Evolutionary conservation across 2,329 filamentous ascomycete genomes (phyloP), one percentile per base, ranked within the genome.

Genomic region (Paracamarosporium sp.): DNA sequence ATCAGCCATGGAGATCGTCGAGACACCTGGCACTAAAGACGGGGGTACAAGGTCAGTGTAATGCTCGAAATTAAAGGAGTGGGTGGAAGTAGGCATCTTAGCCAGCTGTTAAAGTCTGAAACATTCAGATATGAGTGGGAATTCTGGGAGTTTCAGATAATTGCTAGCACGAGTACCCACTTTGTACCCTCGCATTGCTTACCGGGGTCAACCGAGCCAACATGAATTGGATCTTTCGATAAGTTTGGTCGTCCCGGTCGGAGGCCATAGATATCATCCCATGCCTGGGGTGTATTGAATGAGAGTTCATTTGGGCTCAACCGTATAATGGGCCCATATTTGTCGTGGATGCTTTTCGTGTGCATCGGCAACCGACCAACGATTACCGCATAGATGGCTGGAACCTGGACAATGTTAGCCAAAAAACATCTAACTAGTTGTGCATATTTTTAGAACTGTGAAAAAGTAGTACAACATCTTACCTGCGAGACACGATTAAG

Each of bases 251-350:
- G 24, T 15, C 60, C 64, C 5, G 54, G 43, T 1, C 62, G 50
- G 28, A 61, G 57, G 11, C 60, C 64, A 38, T 78, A 77, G 45
- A 81, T 80, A 38, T 82, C 78, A 57, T 76, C 72, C 73, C 79
- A 83, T 3, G 72, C 71, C 5, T 73, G 58, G 7, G 67, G 66
- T 7, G 73, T 70, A 40, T 72, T 77, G 67, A 82, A 84, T 1
- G 80, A 77, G 5, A 84, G 74, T 60, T 83, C 80, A 54, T 81
- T 76, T 4, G 82, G 81, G 5, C 73, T 74, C 38, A 82, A 66
- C 15, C 82, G 78, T 7, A 84, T 80, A 2, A 83, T 76, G 1
- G 75, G 72, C 15, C 82, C 62, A 35, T 69, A 69, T 55, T 62
- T 60, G 45, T 69, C 64, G 47, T 69, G 67, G n/a, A 64, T 36